A percentile compares a stretch with the other conserved stretches of the same genome.
Conservation (phyloP, 2,329 filamentous ascomycete genomes). For the Cladobotryum protrusum region DNA sequence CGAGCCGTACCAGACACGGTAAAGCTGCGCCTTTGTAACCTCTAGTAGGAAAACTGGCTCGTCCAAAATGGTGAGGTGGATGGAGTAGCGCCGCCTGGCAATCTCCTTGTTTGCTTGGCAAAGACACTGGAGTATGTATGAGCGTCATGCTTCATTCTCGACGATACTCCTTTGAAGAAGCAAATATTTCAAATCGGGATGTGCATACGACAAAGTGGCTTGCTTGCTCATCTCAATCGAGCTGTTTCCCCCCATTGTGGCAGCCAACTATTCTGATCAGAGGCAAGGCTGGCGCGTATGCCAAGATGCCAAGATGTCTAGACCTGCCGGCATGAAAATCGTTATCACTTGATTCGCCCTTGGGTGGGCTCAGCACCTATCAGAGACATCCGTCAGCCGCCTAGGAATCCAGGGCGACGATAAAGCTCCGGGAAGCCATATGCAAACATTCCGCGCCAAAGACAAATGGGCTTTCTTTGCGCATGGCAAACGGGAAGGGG, state of each 20-base stretch:
- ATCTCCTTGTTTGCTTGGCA: too few relatives aligned
- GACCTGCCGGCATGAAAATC: background rate
- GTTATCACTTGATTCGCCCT: background rate
- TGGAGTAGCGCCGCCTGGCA: too few relatives aligned
- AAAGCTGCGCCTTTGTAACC: too few relatives aligned
- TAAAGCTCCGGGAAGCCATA: background rate
- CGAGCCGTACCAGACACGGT: too few relatives aligned
- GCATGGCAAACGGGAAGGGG: too few relatives aligned
- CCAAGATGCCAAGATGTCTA: background rate
- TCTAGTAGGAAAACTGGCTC: too few relatives aligned
- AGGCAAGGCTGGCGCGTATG: background rate
- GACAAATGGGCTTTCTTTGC: background rate
- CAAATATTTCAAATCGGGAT: background rate
- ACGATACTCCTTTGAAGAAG: background rate
- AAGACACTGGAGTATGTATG: too few relatives aligned
- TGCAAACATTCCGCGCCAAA: slow-evolving; percentile 6
- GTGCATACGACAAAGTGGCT: background rate
- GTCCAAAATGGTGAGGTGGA: too few relatives aligned
- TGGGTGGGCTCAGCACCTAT: background rate
- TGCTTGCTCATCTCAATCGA: too few relatives aligned
- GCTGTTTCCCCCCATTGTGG: background rate
- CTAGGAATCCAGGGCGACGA: background rate
- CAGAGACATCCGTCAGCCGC: background rate
- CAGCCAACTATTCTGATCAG: background rate
- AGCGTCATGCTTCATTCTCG: too few relatives aligned